These are phyloP conservation scores for Blastobotrys raffinosifermentans DNA, from an alignment of 1,139 yeast species.

Conservation along the genomic window DNA sequence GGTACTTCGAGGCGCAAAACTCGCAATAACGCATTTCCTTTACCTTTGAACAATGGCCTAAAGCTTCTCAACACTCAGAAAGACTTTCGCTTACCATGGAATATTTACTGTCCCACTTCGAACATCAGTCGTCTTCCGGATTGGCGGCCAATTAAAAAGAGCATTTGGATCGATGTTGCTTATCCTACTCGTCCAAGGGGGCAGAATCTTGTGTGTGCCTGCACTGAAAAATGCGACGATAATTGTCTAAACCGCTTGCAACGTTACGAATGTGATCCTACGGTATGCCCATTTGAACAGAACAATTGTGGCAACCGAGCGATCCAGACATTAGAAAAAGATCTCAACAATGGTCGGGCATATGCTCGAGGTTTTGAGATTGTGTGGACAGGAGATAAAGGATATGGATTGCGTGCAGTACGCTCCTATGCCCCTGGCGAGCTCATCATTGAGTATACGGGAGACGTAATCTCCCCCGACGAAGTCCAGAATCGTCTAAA, in stretches of 20 bases:
- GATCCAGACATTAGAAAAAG: slow-evolving; percentile 24
- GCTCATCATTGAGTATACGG: slow-evolving; percentile 41
- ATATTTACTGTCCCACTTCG: slow-evolving; percentile 32
- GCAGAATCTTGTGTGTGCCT: slow-evolving; percentile 28
- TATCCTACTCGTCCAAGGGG: slow-evolving; percentile 17
- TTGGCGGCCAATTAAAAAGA: slow-evolving; percentile 31
- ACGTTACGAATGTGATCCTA: slow-evolving; percentile 34
- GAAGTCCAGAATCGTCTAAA: slow-evolving; percentile 32
- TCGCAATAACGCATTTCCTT: slow-evolving; percentile 16
- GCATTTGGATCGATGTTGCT: slow-evolving; percentile 26
- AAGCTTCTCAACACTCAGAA: slow-evolving; percentile 10
- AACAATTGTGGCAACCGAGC: slow-evolving; percentile 38
- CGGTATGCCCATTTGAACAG: slow-evolving; percentile 32
- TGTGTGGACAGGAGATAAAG: slow-evolving; percentile 29
- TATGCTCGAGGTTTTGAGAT: slow-evolving; percentile 35
- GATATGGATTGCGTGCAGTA: slow-evolving; percentile 36
- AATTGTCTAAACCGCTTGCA: slow-evolving; percentile 31
- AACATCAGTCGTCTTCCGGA: slow-evolving; percentile 22
- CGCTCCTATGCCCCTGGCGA: slow-evolving; percentile 34
- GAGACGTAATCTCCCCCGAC: slow-evolving; percentile 36
- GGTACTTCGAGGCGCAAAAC: slow-evolving; percentile 1
- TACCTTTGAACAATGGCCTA: slow-evolving; percentile 20
- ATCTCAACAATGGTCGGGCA: slow-evolving; percentile 17
- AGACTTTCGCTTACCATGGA: slow-evolving; percentile 33
- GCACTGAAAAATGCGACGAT: slow-evolving; percentile 32